Conservation (phyloP, 257 asterid genomes). For the Capsicum rhomboideum region DNA sequence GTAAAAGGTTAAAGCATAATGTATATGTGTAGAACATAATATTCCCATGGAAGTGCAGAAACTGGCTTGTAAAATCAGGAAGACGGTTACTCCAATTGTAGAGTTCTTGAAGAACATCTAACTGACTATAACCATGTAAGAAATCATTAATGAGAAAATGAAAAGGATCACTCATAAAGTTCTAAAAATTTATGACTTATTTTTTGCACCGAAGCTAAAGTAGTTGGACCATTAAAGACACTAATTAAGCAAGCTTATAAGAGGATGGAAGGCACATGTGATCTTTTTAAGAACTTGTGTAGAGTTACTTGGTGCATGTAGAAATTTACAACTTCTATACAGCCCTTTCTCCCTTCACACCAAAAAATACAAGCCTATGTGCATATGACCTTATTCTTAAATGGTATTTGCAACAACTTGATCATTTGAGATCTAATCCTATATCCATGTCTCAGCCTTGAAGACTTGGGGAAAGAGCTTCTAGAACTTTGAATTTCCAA, state of each 20-base stretch:
- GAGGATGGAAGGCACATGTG: neutral
- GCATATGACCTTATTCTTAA: neutral
- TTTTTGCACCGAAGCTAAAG: neutral
- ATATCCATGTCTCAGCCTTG: neutral
- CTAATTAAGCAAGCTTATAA: neutral
- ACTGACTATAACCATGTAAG: neutral
- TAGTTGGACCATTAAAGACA: neutral
- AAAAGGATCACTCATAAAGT: neutral
- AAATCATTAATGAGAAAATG: neutral
- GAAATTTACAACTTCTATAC: neutral
- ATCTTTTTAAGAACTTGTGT: neutral
- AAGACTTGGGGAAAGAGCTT: neutral
- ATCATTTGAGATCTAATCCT: neutral
- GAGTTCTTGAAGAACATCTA: neutral
- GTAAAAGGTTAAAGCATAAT: neutral
- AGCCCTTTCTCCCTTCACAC: neutral
- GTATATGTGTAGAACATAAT: neutral
- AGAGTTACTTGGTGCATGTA: neutral
- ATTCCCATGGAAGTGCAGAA: neutral
- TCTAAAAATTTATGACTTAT: neutral
- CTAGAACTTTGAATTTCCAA: neutral
- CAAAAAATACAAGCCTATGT: neutral
- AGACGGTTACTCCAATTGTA: neutral
- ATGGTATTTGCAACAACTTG: neutral
- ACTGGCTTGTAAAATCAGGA: neutral